Conservation (phyloP, 148 eudicot genomes). For the Amaranthus palmeri region DNA sequence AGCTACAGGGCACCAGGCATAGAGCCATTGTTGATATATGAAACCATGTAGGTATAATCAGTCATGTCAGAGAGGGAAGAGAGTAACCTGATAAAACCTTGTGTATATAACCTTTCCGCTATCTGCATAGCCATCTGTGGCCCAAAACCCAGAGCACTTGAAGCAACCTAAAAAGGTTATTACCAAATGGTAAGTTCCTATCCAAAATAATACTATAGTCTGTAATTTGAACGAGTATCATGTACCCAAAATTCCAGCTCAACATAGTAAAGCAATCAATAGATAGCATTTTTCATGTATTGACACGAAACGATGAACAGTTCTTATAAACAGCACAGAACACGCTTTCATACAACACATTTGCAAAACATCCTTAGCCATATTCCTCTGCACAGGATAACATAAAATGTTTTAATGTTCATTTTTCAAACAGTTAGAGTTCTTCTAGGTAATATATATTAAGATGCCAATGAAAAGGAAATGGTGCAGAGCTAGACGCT, state of each 20-base stretch:
- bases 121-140: conserved; percentile 94
- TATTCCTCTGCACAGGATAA: not conserved
- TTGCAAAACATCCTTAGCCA: not conserved
- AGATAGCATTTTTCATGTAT: not conserved
- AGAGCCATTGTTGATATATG: not conserved
- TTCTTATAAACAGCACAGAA: not conserved
- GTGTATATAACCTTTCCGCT: conserved; percentile 93
- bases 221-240: not conserved
- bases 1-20: not conserved
- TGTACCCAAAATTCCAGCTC: not conserved
- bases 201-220: not conserved
- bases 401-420: too few species aligned
- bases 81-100: conserved; percentile 86
- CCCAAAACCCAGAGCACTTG: conserved; percentile 86
- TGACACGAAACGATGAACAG: not conserved
- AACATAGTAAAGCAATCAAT: not conserved
- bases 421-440: too few species aligned
- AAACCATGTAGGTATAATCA: not conserved
- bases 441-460: not conserved
- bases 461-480: not conserved
- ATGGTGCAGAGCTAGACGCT: not conserved
- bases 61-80: conserved; percentile 6
- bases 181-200: conserved; percentile 13
- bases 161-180: conserved; percentile 65
- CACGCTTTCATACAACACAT: not conserved